Evolutionary conservation across 2,329 filamentous ascomycete species (phyloP).

Genomic region (Rutstroemia sp.): DNA sequence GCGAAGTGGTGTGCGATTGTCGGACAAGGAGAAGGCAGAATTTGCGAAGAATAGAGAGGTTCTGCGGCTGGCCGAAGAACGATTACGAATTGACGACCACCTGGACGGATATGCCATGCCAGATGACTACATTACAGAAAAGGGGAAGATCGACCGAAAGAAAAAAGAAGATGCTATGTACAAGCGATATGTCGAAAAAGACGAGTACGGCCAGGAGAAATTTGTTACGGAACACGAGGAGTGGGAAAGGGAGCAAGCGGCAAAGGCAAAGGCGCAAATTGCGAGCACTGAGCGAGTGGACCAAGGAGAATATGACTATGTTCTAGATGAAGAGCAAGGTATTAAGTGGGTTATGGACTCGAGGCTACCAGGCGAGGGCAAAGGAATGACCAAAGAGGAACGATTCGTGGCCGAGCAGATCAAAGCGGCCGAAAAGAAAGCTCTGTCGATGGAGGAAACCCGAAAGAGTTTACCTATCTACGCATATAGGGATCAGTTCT

Average conservation of each 20-base stretch:
- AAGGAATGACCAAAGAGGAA: constrained; percentile 70
- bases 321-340: constrained; percentile 83
- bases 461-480: constrained; percentile 88
- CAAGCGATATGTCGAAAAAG: constrained; percentile 80
- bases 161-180: constrained; percentile 87
- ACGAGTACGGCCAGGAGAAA: constrained; percentile 80
- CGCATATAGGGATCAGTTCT: constrained; percentile 74
- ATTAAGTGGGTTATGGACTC: constrained; percentile 79
- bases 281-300: constrained; percentile 65
- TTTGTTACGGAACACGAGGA: constrained; percentile 93
- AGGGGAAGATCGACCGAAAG: constrained; percentile 79
- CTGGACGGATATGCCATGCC: constrained; percentile 88
- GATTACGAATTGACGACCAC: constrained; percentile 82
- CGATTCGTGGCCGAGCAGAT: constrained; percentile 71
- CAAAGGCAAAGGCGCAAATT: constrained; percentile 83
- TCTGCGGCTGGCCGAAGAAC: constrained; percentile 69
- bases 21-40: constrained; percentile 60
- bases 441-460: constrained; percentile 82
- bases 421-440: constrained; percentile 81
- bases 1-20: constrained; percentile 65
- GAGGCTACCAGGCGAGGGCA: constrained; percentile 63
- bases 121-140: constrained; percentile 91
- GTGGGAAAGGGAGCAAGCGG: constrained; percentile 86
- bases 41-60: constrained; percentile 85
- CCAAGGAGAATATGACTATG: constrained; percentile 82